phyloP scores from a whole-genome alignment of 371 early-diverging fungal species.

The Apophysomyces sp. region DNA sequence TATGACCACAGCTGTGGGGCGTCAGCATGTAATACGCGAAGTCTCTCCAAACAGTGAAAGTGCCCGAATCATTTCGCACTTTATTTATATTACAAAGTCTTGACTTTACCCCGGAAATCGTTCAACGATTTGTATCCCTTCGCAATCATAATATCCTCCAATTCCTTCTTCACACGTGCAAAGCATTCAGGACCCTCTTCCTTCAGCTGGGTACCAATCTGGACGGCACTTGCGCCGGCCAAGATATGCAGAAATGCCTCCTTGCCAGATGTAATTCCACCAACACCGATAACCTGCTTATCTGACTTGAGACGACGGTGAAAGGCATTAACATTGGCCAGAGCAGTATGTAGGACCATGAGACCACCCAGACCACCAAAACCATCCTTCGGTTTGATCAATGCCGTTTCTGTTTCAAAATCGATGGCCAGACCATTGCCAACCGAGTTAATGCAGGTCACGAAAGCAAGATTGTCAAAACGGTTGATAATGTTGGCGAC shows the following conservation, averaged over 20 bases:
- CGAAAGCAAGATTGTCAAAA: constrained; percentile 41
- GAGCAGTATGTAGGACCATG: constrained; percentile 45
- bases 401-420: constrained; percentile 44
- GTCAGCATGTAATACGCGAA: no score
- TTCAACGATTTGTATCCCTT: constrained; percentile 47
- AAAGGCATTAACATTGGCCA: constrained; percentile 53
- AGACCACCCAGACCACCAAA: constrained; percentile 54
- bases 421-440: constrained; percentile 54
- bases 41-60: no score
- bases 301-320: constrained; percentile 34
- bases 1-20: no score
- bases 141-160: constrained; percentile 42
- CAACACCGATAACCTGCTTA: constrained; percentile 52
- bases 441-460: constrained; percentile 52
- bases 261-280: constrained; percentile 49
- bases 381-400: constrained; percentile 53
- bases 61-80: no score
- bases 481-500: constrained; percentile 43
- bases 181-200: constrained; percentile 47
- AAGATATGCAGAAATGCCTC: constrained; percentile 50
- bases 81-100: constrained; percentile 39
- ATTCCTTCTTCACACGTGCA: constrained; percentile 46
- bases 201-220: constrained; percentile 46
- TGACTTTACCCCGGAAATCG: constrained; percentile 56
- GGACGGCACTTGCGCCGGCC: constrained; percentile 52